Base-by-base conservation (phyloP, 768 basidiomycete genomes). In the Russula earlei region DNA sequence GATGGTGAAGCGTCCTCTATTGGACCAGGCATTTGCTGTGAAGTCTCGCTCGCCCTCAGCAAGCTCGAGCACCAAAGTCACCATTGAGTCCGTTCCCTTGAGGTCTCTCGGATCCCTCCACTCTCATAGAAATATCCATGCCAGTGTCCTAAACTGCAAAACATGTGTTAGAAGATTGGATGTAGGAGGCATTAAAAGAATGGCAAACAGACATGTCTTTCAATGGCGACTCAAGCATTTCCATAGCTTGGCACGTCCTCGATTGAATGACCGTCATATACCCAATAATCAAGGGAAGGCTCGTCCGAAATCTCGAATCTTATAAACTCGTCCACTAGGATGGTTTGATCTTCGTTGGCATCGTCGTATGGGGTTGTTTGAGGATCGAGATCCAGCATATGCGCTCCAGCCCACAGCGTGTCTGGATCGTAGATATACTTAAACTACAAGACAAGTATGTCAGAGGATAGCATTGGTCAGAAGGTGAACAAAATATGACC, bases 1-100 rank as follows among this genome's bases (percentile, higher is more conserved):
- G 7, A 66, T 55, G 5, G 34, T 43, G 49, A 49, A 63, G 20
- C 55, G 55, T n/a, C 59, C 59, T 33, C 45, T 56, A 19, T 37
- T 29, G 8, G 37, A 51, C 59, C 59, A 57, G 24, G 10, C 59
- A 20, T 33, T 38, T 27, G 50, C 59, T 24, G 52, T 57, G 29
- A 60, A 36, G n/a, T 48, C n/a, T 19, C 20, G 49, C 14, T 52
- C 55, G 15, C 45, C 55, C 7, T 57, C 50, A 22, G 44, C 49
- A 52, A 38, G 49, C 33, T 57, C 49, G 4, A 60, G 33, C 4
- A 48, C 55, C 7, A 58, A 20, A 5, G 59, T 57, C 38, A 57
- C 41, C 59, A 60, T 58, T 0, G 58, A 24, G 25, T 52, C 31
- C 12, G 24, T 3, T 15, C 46, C 38, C 0, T 12, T 2, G n/a